phyloP scores from a whole-genome alignment of 2,329 filamentous ascomycete species.

The Xylariaceae sp. region DNA sequence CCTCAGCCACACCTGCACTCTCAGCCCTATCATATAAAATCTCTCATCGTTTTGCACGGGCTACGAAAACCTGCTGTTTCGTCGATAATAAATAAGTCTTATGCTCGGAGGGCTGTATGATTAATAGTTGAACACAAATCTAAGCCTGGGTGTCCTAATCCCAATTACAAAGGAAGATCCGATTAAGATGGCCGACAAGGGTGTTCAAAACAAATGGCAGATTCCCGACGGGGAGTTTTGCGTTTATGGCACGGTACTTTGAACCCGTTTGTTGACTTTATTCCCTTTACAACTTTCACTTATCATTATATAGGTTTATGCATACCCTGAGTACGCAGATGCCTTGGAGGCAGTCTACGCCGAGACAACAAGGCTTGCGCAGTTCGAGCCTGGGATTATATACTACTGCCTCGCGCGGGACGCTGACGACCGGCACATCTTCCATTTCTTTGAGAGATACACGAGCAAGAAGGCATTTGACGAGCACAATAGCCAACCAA shows the following conservation, averaged over 20 bases:
- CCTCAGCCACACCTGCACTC: too few relatives aligned
- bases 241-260: constrained; percentile 34
- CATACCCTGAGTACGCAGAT: constrained; percentile 40
- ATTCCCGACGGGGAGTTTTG: constrained; percentile 36
- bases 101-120: too few relatives aligned
- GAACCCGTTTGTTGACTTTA: neutral
- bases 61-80: neutral
- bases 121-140: too few relatives aligned
- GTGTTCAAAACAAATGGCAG: constrained; percentile 14
- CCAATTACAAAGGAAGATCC: too few relatives aligned
- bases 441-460: constrained; percentile 45
- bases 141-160: too few relatives aligned
- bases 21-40: too few relatives aligned
- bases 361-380: constrained; percentile 37
- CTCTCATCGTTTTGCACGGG: neutral
- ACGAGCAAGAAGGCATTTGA: constrained; percentile 38
- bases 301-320: constrained; percentile 33
- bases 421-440: constrained; percentile 37
- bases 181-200: constrained; percentile 3
- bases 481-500: constrained; percentile 38
- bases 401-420: constrained; percentile 41
- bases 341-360: constrained; percentile 41
- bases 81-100: too few relatives aligned
- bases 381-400: constrained; percentile 37
- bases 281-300: neutral